Conservation (phyloP, 2,329 filamentous ascomycete species). For the Torrubiella hemipterigena region DNA sequence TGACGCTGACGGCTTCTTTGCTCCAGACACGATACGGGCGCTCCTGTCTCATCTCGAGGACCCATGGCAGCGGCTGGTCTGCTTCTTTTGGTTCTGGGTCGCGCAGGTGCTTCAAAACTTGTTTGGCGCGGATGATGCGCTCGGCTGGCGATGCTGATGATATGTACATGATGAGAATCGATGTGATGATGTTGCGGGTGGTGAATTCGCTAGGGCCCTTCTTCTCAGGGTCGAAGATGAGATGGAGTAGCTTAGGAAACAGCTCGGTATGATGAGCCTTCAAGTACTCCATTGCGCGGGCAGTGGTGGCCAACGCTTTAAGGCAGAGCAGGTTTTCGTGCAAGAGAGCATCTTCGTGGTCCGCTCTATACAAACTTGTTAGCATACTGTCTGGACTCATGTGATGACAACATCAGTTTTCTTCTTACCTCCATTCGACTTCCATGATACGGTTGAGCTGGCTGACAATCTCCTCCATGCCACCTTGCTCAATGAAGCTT, state of each 20-base stretch:
- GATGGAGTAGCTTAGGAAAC: constrained; percentile 73
- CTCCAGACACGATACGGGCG: constrained; percentile 90
- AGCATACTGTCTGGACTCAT: constrained; percentile 8
- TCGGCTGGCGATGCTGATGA: constrained; percentile 51
- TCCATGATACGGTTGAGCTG: constrained; percentile 86
- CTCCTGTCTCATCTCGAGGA: constrained; percentile 76
- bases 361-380: constrained; percentile 50
- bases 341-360: constrained; percentile 85
- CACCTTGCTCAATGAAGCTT: constrained; percentile 75
- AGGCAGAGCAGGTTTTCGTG: constrained; percentile 88
- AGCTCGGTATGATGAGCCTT: constrained; percentile 67
- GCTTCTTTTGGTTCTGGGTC: constrained; percentile 69
- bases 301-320: constrained; percentile 89
- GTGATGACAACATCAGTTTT: not conserved
- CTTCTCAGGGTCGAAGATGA: constrained; percentile 96
- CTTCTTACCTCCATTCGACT: constrained; percentile 81
- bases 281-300: constrained; percentile 70
- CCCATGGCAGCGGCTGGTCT: constrained; percentile 69
- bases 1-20: constrained; percentile 83
- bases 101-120: constrained; percentile 67
- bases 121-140: constrained; percentile 54
- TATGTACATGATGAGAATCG: constrained; percentile 80
- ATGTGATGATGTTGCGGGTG: constrained; percentile 81
- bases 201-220: constrained; percentile 96
- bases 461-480: constrained; percentile 83